Evolutionary conservation across 257 asterid species (phyloP).

Genomic region (Perilla frutescens): DNA sequence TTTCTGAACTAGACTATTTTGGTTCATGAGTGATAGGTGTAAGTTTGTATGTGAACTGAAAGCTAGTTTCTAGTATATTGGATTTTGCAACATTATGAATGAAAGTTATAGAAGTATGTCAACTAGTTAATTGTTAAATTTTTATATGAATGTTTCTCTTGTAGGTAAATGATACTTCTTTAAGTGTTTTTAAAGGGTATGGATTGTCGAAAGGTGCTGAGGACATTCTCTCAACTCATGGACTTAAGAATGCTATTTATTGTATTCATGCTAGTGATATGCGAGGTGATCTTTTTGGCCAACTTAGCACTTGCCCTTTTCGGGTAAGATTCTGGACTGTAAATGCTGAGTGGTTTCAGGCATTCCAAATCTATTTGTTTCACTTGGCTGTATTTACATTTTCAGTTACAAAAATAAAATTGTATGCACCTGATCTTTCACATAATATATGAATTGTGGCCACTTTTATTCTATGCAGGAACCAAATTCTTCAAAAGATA

Average conservation of each 20-base stretch:
- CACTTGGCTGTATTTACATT: not conserved
- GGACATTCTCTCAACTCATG: constrained; percentile 76
- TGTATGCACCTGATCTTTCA: constrained; percentile 2
- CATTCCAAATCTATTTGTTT: constrained; percentile 1
- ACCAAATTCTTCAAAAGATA: constrained; percentile 75
- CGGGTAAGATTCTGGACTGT: constrained; percentile 61
- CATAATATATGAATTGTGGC: not conserved
- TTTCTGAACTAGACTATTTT: not conserved
- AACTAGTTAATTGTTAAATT: constrained; percentile 12
- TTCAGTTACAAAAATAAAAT: not conserved
- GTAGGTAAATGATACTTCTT: constrained; percentile 66
- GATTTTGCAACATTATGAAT: not conserved
- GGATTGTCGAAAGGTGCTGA: constrained; percentile 77
- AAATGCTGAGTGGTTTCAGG: constrained; percentile 22
- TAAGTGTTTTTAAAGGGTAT: constrained; percentile 82
- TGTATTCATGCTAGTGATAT: constrained; percentile 59
- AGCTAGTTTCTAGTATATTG: not conserved
- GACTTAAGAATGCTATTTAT: constrained; percentile 82
- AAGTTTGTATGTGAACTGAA: not conserved
- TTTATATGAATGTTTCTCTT: constrained; percentile 25
- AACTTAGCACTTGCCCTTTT: constrained; percentile 72
- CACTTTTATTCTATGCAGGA: constrained; percentile 55
- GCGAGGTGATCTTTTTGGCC: constrained; percentile 86
- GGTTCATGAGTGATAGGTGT: not conserved
- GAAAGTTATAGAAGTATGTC: not conserved